Evolutionary conservation across 345 rosid genomes (phyloP).

Genomic region (Eucalyptus victrix): DNA sequence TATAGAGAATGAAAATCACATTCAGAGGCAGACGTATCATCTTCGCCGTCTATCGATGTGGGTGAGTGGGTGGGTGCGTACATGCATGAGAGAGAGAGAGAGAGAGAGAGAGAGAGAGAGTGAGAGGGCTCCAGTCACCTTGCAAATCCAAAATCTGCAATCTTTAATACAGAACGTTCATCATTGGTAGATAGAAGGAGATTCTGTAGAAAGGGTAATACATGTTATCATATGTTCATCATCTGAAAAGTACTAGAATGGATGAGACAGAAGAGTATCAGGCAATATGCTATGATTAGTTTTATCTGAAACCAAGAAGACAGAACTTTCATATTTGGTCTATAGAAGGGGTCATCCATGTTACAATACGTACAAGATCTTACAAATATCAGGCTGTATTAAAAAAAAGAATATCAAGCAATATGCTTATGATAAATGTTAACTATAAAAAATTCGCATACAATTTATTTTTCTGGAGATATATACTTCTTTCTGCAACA

Average conservation of each 20-base stretch:
- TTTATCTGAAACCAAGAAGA: neutral
- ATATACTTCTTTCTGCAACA: neutral
- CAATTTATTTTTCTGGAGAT: neutral
- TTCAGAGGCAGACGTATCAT: neutral
- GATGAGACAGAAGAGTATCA: neutral
- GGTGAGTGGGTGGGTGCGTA: accelerated
- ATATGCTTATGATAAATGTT: neutral
- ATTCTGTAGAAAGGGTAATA: conserved; percentile 46
- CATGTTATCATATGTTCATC: conserved; percentile 2
- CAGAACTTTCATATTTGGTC: neutral
- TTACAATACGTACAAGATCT: neutral
- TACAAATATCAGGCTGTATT: neutral
- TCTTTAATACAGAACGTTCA: conserved; percentile 57
- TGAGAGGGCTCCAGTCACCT: conserved; percentile 31
- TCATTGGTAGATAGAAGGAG: conserved; percentile 79
- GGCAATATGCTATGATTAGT: neutral
- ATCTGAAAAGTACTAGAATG: neutral
- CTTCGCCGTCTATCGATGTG: neutral
- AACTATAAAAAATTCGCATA: neutral
- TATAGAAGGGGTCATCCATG: neutral
- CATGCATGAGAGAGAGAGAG: neutral
- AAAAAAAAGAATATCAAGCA: neutral
- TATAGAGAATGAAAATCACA: neutral
- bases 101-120: neutral
- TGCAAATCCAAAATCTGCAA: conserved; percentile 99